A percentile compares a stretch with the other conserved stretches of the same genome.
These are phyloP conservation scores for Aciculoconidium aculeatum DNA, from an alignment of 805 yeast species.

Conservation along the genomic window DNA sequence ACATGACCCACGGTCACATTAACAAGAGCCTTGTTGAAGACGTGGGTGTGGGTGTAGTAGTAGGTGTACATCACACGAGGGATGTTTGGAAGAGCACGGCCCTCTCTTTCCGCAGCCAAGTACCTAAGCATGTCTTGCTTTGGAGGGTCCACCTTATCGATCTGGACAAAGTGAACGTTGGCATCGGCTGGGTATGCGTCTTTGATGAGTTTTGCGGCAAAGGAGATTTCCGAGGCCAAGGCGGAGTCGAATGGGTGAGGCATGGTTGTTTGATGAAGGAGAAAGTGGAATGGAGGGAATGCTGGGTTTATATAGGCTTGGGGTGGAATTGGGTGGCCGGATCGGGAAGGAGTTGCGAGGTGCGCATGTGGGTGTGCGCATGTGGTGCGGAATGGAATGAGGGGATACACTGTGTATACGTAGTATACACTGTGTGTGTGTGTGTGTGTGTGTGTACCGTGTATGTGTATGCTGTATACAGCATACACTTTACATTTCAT, in stretches of 20 bases:
- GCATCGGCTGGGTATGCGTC: conserved; percentile 47
- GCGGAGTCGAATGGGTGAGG: conserved; percentile 59
- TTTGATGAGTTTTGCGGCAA: conserved; percentile 56
- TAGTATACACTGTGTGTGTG: too few species aligned
- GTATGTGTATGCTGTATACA: too few species aligned
- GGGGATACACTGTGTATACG: too few species aligned
- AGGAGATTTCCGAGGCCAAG: conserved; percentile 51
- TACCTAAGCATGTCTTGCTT: conserved; percentile 63
- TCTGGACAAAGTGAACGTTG: conserved; percentile 56
- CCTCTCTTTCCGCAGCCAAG: conserved; percentile 57
- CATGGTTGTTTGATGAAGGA: too few species aligned
- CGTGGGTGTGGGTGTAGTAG: conserved; percentile 47
- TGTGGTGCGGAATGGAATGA: too few species aligned
- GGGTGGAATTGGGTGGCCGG: not conserved
- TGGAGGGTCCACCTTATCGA: conserved; percentile 74
- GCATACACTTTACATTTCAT: too few species aligned
- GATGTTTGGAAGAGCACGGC: conserved; percentile 46
- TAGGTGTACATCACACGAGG: conserved; percentile 65
- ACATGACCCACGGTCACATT: conserved; percentile 59
- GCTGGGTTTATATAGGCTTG: not conserved
- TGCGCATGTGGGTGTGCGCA: too few species aligned
- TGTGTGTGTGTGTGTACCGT: too few species aligned
- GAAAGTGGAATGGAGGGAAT: not conserved
- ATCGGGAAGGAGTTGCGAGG: too few species aligned
- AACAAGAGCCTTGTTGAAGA: conserved; percentile 66